Conservation (phyloP, 2,329 filamentous ascomycete genomes). For the Cyanodermella asteris region DNA sequence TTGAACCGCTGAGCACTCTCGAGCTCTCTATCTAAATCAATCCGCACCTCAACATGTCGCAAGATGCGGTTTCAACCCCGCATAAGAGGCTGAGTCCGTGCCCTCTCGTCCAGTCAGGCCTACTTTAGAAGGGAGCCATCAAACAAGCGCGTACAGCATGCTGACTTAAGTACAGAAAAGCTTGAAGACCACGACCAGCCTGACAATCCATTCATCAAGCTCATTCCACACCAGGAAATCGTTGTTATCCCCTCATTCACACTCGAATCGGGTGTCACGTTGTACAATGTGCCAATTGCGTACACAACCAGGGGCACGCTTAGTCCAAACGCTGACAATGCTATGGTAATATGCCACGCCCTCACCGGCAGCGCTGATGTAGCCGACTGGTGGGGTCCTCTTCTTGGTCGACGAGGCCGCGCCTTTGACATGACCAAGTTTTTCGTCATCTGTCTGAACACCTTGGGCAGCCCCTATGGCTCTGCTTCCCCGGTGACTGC, state of each 20-base stretch:
- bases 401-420: conserved; percentile 29
- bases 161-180: too few relatives aligned
- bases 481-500: conserved; percentile 42
- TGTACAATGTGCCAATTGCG: conserved; percentile 50
- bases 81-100: too few relatives aligned
- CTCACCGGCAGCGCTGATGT: conserved; percentile 33
- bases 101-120: too few relatives aligned
- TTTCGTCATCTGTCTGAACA: conserved; percentile 32
- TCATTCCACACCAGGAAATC: conserved; percentile 77
- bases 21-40: too few relatives aligned
- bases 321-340: conserved; percentile 35
- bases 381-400: conserved; percentile 33
- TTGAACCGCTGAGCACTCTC: too few relatives aligned
- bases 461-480: conserved; percentile 32
- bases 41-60: too few relatives aligned
- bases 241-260: conserved; percentile 74
- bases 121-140: too few relatives aligned
- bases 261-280: conserved; percentile 71
- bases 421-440: conserved; percentile 31
- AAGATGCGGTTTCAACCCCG: too few relatives aligned
- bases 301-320: conserved; percentile 41
- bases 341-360: conserved; percentile 37
- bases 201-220: conserved; percentile 70
- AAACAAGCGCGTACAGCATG: too few relatives aligned
- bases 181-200: too few relatives aligned